Evolutionary conservation across 495 filamentous ascomycete species (phyloP).

Genomic region (Aspergillus olivimuriae): DNA sequence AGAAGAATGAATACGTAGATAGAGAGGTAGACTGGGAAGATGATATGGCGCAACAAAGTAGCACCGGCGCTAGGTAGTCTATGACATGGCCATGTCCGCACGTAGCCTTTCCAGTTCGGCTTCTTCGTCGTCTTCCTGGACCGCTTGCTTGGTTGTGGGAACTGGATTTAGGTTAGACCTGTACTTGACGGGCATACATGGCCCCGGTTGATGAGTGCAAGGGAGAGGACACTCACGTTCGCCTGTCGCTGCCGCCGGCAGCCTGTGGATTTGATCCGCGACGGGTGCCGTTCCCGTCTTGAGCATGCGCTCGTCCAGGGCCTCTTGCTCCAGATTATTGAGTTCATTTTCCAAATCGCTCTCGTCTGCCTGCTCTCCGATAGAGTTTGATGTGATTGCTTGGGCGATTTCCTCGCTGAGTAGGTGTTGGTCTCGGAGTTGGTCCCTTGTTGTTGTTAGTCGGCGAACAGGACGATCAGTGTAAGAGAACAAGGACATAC

Average conservation of each 20-base stretch:
- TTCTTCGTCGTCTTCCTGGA: slow-evolving; percentile 81
- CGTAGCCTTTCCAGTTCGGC: slow-evolving; percentile 89
- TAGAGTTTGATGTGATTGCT: slow-evolving; percentile 67
- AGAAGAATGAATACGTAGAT: slow-evolving; percentile 1
- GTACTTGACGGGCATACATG: background rate
- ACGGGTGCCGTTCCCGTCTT: slow-evolving; percentile 75
- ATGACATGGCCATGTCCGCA: slow-evolving; percentile 91
- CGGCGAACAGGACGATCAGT: background rate
- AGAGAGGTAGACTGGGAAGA: slow-evolving; percentile 1
- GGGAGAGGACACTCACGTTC: slow-evolving; percentile 55
- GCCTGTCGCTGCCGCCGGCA: slow-evolving; percentile 66
- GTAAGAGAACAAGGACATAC: slow-evolving; percentile 48
- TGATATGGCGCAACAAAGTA: background rate
- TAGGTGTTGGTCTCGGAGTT: slow-evolving; percentile 84
- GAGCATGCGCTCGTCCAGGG: slow-evolving; percentile 90
- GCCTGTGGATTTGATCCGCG: slow-evolving; percentile 58
- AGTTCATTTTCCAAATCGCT: slow-evolving; percentile 76
- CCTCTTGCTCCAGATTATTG: slow-evolving; percentile 72
- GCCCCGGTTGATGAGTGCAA: slow-evolving; percentile 1
- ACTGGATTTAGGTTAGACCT: slow-evolving; percentile 10
- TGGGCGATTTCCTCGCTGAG: slow-evolving; percentile 87
- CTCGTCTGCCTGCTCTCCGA: slow-evolving; percentile 76
- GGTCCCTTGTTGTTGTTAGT: slow-evolving; percentile 55
- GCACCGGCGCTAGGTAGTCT: no score
- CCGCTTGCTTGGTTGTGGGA: slow-evolving; percentile 45